Evolutionary conservation across 371 early-diverging fungal genomes (phyloP).

Genomic region (Mucor circinelloides): DNA sequence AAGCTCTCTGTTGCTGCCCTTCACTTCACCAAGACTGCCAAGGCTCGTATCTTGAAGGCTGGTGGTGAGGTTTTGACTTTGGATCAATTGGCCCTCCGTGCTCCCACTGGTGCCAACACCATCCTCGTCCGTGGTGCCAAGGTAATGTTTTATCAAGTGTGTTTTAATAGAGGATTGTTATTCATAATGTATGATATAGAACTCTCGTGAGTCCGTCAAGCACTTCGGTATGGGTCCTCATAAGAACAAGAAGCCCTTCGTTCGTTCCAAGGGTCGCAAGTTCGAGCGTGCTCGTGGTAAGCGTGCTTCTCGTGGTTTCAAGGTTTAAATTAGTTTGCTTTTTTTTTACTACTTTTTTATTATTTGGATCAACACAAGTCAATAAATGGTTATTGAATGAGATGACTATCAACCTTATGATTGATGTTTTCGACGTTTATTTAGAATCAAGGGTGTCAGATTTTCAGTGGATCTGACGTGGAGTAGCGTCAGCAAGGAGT

Average conservation of each 20-base stretch:
- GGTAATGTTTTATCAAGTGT: conserved; percentile 78
- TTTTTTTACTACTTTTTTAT: conserved; percentile 8
- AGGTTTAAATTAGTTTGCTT: conserved; percentile 61
- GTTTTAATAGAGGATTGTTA: conserved; percentile 63
- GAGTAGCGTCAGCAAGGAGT: no score
- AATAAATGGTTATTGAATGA: not conserved
- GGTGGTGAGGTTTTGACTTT: conserved; percentile 98
- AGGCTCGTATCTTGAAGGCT: conserved; percentile 96
- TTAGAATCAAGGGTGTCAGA: no score
- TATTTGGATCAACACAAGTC: not conserved
- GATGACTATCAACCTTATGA: not conserved
- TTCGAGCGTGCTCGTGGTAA: conserved; percentile 99
- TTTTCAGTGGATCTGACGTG: no score
- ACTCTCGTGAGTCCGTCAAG: conserved; percentile 93
- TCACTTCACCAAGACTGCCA: conserved; percentile 90
- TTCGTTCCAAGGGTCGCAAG: conserved; percentile 99
- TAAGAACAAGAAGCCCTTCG: conserved; percentile 81
- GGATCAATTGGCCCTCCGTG: conserved; percentile 97
- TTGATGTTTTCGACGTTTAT: no score
- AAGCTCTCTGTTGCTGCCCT: conserved; percentile 96
- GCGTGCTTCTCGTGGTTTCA: conserved; percentile 95
- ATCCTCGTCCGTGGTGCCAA: conserved; percentile 86
- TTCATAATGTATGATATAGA: conserved; percentile 79
- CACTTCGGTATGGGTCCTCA: conserved; percentile 78
- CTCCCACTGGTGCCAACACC: conserved; percentile 96